phyloP scores from a whole-genome alignment of 2,329 filamentous ascomycete species.

The Gnomoniopsis smithogilvyi region DNA sequence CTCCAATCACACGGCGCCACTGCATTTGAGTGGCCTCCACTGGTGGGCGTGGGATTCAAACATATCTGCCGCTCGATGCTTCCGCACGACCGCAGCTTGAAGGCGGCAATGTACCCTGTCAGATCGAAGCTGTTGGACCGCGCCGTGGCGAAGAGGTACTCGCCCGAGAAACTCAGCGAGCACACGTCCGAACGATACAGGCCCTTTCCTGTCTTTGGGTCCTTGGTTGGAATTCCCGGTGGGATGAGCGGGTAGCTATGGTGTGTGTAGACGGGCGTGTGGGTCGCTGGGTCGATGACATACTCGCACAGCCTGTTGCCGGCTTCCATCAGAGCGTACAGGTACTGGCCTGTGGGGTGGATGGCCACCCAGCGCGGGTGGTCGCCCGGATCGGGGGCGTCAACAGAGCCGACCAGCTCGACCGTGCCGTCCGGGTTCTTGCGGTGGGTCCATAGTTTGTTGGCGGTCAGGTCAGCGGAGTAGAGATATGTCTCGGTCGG shows the following conservation, averaged over 20 bases:
- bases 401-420: slow-evolving; percentile 67
- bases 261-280: slow-evolving; percentile 75
- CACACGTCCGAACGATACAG: slow-evolving; percentile 88
- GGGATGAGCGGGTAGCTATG: slow-evolving; percentile 77
- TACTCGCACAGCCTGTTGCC: slow-evolving; percentile 82
- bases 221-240: slow-evolving; percentile 55
- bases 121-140: slow-evolving; percentile 72
- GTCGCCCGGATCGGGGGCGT: slow-evolving; percentile 68
- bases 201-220: slow-evolving; percentile 37
- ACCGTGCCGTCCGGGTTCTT: slow-evolving; percentile 46
- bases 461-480: slow-evolving; percentile 73
- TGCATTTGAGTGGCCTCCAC: slow-evolving; percentile 84
- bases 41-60: slow-evolving; percentile 80
- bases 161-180: slow-evolving; percentile 63
- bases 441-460: slow-evolving; percentile 82
- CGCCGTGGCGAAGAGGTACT: slow-evolving; percentile 82
- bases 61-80: slow-evolving; percentile 75
- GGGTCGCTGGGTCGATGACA: slow-evolving; percentile 69
- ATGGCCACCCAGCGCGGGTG: slow-evolving; percentile 89
- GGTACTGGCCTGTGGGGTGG: slow-evolving; percentile 71
- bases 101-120: slow-evolving; percentile 80
- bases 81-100: slow-evolving; percentile 66
- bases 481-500: slow-evolving; percentile 71
- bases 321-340: slow-evolving; percentile 88
- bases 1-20: slow-evolving; percentile 80